phyloP scores from a whole-genome alignment of 192 early-diverging fungal genomes.

The Entomortierella beljakovae region DNA sequence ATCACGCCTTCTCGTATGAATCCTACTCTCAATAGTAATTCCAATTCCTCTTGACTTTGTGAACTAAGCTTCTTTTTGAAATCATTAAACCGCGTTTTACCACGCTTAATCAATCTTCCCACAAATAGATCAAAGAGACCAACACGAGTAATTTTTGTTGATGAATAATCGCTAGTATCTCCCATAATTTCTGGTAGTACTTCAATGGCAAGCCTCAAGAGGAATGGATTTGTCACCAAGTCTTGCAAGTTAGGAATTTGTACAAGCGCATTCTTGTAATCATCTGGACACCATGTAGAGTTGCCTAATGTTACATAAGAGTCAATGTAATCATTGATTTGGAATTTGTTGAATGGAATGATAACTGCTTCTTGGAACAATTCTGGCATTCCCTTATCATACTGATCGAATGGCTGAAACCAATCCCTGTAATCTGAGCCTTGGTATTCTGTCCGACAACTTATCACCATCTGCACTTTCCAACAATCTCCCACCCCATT shows the following conservation, averaged over 20 bases:
- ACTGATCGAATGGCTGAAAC: not conserved
- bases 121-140: not conserved
- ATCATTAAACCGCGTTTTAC: not conserved
- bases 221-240: constrained; percentile 10
- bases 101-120: not conserved
- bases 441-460: too few relatives aligned
- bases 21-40: not conserved
- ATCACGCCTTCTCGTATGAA: not conserved
- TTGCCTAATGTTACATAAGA: not conserved
- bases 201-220: not conserved
- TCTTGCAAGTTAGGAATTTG: not conserved
- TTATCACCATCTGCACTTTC: constrained; percentile 6
- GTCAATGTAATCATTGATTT: constrained; percentile 5
- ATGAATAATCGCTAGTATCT: not conserved
- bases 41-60: not conserved
- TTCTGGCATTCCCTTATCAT: not conserved
- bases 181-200: not conserved
- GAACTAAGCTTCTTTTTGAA: not conserved
- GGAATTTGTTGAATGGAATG: not conserved
- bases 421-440: not conserved
- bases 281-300: not conserved
- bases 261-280: not conserved
- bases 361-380: constrained; percentile 5
- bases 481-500: not conserved
- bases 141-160: not conserved